Evolutionary conservation across 2,329 filamentous ascomycete species (phyloP), one percentile per base, ranked within the genome.

Genomic region (Alternaria brassicicola): DNA sequence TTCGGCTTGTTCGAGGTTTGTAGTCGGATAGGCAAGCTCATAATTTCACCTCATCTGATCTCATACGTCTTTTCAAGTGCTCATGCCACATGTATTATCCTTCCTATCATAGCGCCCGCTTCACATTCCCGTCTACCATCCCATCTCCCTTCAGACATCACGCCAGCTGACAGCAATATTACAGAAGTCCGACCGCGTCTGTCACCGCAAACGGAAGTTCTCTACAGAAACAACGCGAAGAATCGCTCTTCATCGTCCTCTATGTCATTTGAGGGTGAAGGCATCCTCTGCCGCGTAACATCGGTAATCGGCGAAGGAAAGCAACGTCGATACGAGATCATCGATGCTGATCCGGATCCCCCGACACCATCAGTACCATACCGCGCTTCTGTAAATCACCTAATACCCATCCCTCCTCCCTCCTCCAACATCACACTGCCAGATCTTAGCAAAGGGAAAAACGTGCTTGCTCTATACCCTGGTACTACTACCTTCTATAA

Each of bases 401-500:
- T 83, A 19, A 71, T 78, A 2, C 67, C 77, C 19, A 82, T 83
- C 50, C 79, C 80, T 9, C 78, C 81, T 0, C 74, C 78, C 0
- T 64, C 70, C 5, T 68, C 68, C 13, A 82, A 82, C 50, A 68
- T 70, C 25, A 77, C 74, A 5, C 66, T 83, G 21, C 73, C 75
- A 0, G 78, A 81, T 55, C 65, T 83, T 19, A 64, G 69, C 13
- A 76, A 78, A 42, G 75, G 78, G 6, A 78, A 74, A 58, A 71
- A 78, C n/a, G 82, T 84, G 1, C 70, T 84, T 6, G 82, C 82
- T 28, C 74, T 83, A 52, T 84, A 84, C 61, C 82, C 82, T 1
- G 78, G 80, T 19, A 84, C 82, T 7, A 83, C 82, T n/a, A 84
- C 82, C 2, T 84, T 84, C 62, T 84, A 84, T 66, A 82, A 81